Conservation (phyloP, 495 filamentous ascomycete species). For the Hypoxylon trugodes region DNA sequence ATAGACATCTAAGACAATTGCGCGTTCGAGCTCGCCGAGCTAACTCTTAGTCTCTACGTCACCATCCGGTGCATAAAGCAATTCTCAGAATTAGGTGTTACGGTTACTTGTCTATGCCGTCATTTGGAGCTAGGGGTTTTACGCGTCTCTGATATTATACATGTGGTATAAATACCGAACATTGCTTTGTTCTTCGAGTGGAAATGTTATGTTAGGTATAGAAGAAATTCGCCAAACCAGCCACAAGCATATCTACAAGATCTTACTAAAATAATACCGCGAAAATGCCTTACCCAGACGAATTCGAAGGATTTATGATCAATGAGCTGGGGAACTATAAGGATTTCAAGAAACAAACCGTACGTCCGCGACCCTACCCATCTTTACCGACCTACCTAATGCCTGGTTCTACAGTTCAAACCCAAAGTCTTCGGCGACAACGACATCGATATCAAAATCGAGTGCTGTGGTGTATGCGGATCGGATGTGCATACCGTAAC, state of each 20-base stretch:
- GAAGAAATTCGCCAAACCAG: no score
- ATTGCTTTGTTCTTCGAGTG: neutral
- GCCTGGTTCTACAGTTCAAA: no score
- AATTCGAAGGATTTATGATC: constrained; percentile 78
- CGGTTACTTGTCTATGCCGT: constrained; percentile 13
- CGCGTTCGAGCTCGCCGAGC: no score
- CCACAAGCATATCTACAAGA: no score
- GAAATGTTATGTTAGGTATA: no score
- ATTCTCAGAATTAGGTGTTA: neutral
- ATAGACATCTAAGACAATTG: no score
- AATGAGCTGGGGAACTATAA: constrained; percentile 66
- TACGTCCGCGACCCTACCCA: constrained; percentile 43
- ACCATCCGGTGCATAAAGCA: neutral
- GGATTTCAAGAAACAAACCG: constrained; percentile 71
- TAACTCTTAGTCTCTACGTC: constrained; percentile 4
- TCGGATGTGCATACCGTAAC: constrained; percentile 81
- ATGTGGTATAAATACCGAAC: constrained; percentile 3
- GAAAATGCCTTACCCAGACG: constrained; percentile 79
- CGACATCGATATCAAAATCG: constrained; percentile 54
- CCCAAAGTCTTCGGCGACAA: constrained; percentile 79
- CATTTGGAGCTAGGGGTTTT: neutral
- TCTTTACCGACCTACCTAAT: no score
- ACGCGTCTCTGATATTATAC: no score
- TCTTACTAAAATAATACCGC: neutral
- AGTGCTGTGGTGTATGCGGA: constrained; percentile 78